Evolutionary conservation across 257 asterid species (phyloP).

Genomic region (Gentiana dahurica): DNA sequence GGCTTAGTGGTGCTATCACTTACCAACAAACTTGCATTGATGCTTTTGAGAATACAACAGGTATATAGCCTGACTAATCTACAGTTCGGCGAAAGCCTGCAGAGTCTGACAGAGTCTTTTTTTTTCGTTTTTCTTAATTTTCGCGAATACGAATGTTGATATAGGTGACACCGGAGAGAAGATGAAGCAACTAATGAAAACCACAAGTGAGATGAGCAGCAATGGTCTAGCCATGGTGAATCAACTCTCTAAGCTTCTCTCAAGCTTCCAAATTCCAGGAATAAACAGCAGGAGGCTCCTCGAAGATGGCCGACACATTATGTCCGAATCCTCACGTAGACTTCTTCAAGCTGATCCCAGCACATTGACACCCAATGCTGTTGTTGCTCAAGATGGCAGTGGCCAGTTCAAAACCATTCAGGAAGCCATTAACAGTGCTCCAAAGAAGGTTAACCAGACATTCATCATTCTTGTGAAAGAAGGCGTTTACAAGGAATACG

Average conservation of each 20-base stretch:
- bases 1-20: slow-evolving; percentile 61
- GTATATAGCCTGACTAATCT: neutral
- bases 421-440: slow-evolving; percentile 15
- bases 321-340: slow-evolving; percentile 11
- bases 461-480: slow-evolving; percentile 25
- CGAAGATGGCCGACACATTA: neutral
- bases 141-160: too few species aligned
- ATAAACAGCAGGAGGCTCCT: slow-evolving; percentile 9
- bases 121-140: too few species aligned
- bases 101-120: too few species aligned
- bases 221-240: slow-evolving; percentile 27
- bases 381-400: slow-evolving; percentile 46
- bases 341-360: slow-evolving; percentile 13
- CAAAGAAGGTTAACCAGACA: slow-evolving; percentile 4
- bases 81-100: too few species aligned
- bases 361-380: slow-evolving; percentile 7
- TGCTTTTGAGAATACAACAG: slow-evolving; percentile 47
- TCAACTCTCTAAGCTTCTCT: slow-evolving; percentile 3
- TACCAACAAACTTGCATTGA: slow-evolving; percentile 63
- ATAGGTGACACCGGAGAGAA: slow-evolving; percentile 18
- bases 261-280: slow-evolving; percentile 6
- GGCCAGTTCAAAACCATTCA: slow-evolving; percentile 21
- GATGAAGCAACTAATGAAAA: slow-evolving; percentile 19
- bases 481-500: slow-evolving; percentile 23
- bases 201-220: slow-evolving; percentile 16